These are phyloP conservation scores for Carpinus fangiana DNA, from an alignment of 306 rosid genomes.

Conservation along the genomic window DNA sequence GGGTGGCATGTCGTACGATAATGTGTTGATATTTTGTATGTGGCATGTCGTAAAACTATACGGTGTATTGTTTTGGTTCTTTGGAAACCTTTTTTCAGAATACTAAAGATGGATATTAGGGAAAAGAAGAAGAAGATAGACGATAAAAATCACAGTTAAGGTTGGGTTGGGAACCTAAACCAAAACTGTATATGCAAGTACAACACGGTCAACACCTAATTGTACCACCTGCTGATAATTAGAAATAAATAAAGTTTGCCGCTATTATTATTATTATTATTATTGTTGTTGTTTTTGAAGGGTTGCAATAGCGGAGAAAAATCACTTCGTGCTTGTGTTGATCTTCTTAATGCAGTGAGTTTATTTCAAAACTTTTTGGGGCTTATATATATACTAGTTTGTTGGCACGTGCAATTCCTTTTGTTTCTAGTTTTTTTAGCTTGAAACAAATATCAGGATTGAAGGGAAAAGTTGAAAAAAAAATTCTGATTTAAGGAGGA, in stretches of 20 bases:
- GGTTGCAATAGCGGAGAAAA: constrained; percentile 59
- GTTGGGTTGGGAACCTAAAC: background rate
- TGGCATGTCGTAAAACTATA: too few relatives aligned
- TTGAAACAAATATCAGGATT: too few relatives aligned
- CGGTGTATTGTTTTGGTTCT: too few relatives aligned
- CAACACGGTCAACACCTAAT: background rate
- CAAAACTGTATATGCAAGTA: background rate
- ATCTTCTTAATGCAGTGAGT: constrained; percentile 45
- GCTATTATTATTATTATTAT: background rate
- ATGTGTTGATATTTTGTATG: too few relatives aligned
- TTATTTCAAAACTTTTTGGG: background rate
- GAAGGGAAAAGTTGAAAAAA: too few relatives aligned
- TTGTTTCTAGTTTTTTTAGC: too few relatives aligned
- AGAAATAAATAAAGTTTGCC: background rate
- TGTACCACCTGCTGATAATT: background rate
- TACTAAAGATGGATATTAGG: background rate
- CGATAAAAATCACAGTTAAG: background rate
- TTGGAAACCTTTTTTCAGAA: too few relatives aligned
- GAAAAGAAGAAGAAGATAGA: too few relatives aligned
- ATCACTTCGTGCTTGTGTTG: constrained; percentile 39
- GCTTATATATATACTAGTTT: too few relatives aligned
- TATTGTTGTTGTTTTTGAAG: constrained; percentile 13
- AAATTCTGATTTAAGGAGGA: too few relatives aligned
- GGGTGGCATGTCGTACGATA: background rate
- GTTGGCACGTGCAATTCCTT: too few relatives aligned